A percentile compares a stretch with the other conserved stretches of the same genome.
phyloP scores from a whole-genome alignment of 2,329 filamentous ascomycete species.

The Cladosporium phlei region DNA sequence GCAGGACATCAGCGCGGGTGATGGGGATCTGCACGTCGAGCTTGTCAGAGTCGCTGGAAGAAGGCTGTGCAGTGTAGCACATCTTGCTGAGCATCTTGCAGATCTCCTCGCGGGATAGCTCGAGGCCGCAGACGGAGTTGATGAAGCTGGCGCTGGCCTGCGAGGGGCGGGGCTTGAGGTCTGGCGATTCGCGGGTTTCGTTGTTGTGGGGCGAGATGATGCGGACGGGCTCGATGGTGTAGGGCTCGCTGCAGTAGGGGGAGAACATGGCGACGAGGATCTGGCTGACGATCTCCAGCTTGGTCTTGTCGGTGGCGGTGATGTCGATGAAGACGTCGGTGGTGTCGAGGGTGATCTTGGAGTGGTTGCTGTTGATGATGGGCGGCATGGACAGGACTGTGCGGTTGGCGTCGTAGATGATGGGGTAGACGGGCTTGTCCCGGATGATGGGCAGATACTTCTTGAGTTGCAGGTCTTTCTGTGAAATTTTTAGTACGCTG shows the following conservation, averaged over 20 bases:
- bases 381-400: conserved; percentile 89
- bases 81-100: conserved; percentile 81
- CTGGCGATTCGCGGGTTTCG: conserved; percentile 73
- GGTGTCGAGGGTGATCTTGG: conserved; percentile 88
- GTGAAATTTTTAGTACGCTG: conserved; percentile 18
- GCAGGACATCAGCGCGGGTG: conserved; percentile 88
- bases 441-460: conserved; percentile 91
- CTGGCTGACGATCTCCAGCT: conserved; percentile 91
- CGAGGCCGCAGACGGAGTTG: conserved; percentile 83
- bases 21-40: conserved; percentile 79
- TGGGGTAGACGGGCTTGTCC: conserved; percentile 89
- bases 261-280: conserved; percentile 98
- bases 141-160: conserved; percentile 88
- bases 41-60: conserved; percentile 58
- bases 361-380: conserved; percentile 96
- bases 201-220: conserved; percentile 89
- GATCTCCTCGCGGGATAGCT: conserved; percentile 68
- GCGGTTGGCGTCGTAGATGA: conserved; percentile 85
- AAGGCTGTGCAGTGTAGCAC: conserved; percentile 77
- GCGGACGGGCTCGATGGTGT: conserved; percentile 89
- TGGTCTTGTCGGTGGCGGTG: conserved; percentile 91
- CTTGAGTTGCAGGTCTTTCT: conserved; percentile 86
- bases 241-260: conserved; percentile 78
- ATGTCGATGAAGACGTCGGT: conserved; percentile 96
- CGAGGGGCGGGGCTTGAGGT: conserved; percentile 69